phyloP scores from a whole-genome alignment of 495 filamentous ascomycete species.

The Xanthoparmelia taractica region DNA sequence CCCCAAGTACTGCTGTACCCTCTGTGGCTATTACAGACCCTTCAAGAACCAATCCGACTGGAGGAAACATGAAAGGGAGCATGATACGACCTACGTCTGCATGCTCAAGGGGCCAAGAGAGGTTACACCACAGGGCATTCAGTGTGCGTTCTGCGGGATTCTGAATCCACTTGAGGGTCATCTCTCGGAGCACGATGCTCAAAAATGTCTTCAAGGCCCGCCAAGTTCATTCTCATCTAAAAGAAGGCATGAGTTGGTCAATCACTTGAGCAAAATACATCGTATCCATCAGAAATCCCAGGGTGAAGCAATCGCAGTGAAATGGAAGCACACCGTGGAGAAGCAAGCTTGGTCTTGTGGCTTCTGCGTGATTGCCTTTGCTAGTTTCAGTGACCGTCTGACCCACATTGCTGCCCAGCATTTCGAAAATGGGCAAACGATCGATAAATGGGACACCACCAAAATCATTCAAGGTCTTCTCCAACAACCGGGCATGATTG shows the following conservation, averaged over 20 bases:
- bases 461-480: conserved; percentile 13
- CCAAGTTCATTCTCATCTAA: background rate
- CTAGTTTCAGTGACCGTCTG: conserved; percentile 2
- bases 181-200: background rate
- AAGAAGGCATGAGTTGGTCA: conserved; percentile 7
- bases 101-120: conserved; percentile 7
- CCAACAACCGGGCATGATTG: conserved; percentile 2
- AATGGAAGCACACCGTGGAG: conserved; percentile 1
- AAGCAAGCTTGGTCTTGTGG: conserved; percentile 14
- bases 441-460: conserved; percentile 5
- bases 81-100: conserved; percentile 9
- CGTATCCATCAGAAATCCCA: background rate
- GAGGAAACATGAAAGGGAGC: conserved; percentile 12
- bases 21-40: background rate
- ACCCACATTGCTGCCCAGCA: conserved; percentile 14
- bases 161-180: conserved; percentile 3
- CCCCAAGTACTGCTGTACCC: conserved; percentile 9
- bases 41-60: conserved; percentile 5
- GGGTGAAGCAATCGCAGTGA: conserved; percentile 5
- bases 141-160: conserved; percentile 14
- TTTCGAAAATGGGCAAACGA: background rate
- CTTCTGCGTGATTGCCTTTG: conserved; percentile 1
- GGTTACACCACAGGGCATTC: background rate
- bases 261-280: conserved; percentile 4
- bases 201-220: background rate